phyloP scores from a whole-genome alignment of 805 yeast genomes.

The Cephaloascus albidus region DNA sequence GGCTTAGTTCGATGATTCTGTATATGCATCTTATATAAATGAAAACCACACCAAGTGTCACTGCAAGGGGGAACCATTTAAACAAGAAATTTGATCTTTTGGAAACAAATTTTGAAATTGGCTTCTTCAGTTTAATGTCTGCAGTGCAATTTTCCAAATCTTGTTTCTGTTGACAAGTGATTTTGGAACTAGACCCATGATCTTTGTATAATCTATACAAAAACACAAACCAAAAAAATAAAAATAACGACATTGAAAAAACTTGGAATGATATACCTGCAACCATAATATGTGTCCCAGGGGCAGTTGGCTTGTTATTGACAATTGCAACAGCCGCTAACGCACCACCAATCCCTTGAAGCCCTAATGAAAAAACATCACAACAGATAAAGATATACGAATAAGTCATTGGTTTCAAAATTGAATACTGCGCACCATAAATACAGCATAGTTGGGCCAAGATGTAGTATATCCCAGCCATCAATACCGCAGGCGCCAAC shows the following conservation, averaged over 20 bases:
- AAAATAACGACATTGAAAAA: constrained; percentile 53
- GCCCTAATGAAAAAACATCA: constrained; percentile 14
- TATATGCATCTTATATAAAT: constrained; percentile 63
- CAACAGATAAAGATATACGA: constrained; percentile 19
- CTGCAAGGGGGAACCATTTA: constrained; percentile 30
- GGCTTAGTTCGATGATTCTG: constrained; percentile 61
- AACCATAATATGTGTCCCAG: constrained; percentile 63
- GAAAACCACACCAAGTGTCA: constrained; percentile 37
- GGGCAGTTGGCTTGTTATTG: neutral
- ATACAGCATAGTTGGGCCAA: constrained; percentile 18
- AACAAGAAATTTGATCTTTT: constrained; percentile 24
- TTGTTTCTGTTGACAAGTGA: no score
- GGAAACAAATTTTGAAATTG: no score
- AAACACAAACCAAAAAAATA: constrained; percentile 39
- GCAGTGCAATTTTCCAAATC: no score
- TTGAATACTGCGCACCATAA: constrained; percentile 11
- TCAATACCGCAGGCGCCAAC: constrained; percentile 20
- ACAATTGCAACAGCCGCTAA: constrained; percentile 8
- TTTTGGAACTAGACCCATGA: no score
- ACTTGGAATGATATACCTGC: constrained; percentile 79
- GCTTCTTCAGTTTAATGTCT: no score
- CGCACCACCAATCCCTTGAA: constrained; percentile 20
- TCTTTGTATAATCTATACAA: no score
- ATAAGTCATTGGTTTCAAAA: constrained; percentile 17
- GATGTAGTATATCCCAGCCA: constrained; percentile 21